phyloP scores from a whole-genome alignment of 1,284 basidiomycete genomes.

The Lentinula novae-zelandiae region DNA sequence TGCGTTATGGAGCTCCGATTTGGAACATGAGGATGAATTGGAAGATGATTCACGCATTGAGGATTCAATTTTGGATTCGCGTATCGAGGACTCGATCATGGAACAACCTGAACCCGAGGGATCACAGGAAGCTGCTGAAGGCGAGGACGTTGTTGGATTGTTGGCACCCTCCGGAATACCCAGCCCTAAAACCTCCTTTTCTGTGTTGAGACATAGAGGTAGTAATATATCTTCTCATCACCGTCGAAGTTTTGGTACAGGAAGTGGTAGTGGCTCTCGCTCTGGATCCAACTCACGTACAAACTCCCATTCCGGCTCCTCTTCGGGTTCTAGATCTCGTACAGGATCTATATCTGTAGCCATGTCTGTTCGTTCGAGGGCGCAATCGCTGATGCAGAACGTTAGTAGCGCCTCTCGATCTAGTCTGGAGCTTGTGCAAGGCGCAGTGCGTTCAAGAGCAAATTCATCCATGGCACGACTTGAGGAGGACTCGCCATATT shows the following conservation, averaged over 20 bases:
- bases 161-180: slow-evolving; percentile 38
- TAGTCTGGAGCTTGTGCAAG: slow-evolving; percentile 53
- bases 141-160: slow-evolving; percentile 69
- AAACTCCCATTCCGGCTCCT: slow-evolving; percentile 31
- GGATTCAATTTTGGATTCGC: slow-evolving; percentile 23
- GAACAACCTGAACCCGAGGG: slow-evolving; percentile 52
- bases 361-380: slow-evolving; percentile 30
- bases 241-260: slow-evolving; percentile 24
- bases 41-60: slow-evolving; percentile 29
- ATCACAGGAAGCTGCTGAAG: slow-evolving; percentile 57
- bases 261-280: slow-evolving; percentile 23
- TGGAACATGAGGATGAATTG: slow-evolving; percentile 30
- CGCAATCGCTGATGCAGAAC: slow-evolving; percentile 62
- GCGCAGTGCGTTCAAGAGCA: slow-evolving; percentile 38
- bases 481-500: slow-evolving; percentile 44
- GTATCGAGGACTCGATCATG: slow-evolving; percentile 41
- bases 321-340: slow-evolving; percentile 39
- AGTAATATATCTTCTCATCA: slow-evolving; percentile 30
- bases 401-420: slow-evolving; percentile 59
- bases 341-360: slow-evolving; percentile 44
- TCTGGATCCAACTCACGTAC: slow-evolving; percentile 31
- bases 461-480: slow-evolving; percentile 62
- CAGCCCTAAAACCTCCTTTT: slow-evolving; percentile 56
- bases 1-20: slow-evolving; percentile 26
- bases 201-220: slow-evolving; percentile 39